phyloP scores from a whole-genome alignment of 2,329 filamentous ascomycete species.

The Ceratocystis cubensis region DNA sequence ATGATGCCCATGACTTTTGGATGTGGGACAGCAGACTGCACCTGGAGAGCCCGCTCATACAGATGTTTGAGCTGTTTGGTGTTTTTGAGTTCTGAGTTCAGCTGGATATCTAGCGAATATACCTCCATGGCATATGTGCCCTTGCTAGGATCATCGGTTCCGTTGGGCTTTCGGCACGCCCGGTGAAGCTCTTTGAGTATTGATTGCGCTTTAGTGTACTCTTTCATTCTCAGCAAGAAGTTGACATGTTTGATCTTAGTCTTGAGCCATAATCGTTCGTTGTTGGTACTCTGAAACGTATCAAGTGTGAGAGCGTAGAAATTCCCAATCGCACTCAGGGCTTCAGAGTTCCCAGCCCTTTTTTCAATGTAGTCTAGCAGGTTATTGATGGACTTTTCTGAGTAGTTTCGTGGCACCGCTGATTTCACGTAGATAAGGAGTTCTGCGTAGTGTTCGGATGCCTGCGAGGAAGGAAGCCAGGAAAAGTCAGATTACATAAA shows the following conservation, averaged over 20 bases:
- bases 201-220: slow-evolving; percentile 66
- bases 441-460: slow-evolving; percentile 82
- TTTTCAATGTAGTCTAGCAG: slow-evolving; percentile 98
- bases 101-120: slow-evolving; percentile 94
- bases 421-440: slow-evolving; percentile 96
- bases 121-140: slow-evolving; percentile 93
- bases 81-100: slow-evolving; percentile 93
- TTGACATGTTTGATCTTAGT: slow-evolving; percentile 95
- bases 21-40: slow-evolving; percentile 93
- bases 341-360: slow-evolving; percentile 55
- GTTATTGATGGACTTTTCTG: slow-evolving; percentile 98
- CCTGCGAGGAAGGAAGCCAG: slow-evolving; percentile 41
- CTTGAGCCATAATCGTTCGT: slow-evolving; percentile 93
- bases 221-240: slow-evolving; percentile 79
- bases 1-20: slow-evolving; percentile 99
- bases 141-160: slow-evolving; percentile 82
- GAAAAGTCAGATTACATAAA: not conserved
- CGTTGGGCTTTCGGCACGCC: slow-evolving; percentile 77
- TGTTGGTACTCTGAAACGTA: slow-evolving; percentile 95
- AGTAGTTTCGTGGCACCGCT: slow-evolving; percentile 93
- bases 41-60: slow-evolving; percentile 81
- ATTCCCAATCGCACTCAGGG: slow-evolving; percentile 72
- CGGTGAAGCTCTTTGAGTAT: slow-evolving; percentile 82
- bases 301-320: slow-evolving; percentile 90
- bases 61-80: slow-evolving; percentile 92